Conservation (phyloP, 192 early-diverging fungal genomes). For the Diversispora epigaea region DNA sequence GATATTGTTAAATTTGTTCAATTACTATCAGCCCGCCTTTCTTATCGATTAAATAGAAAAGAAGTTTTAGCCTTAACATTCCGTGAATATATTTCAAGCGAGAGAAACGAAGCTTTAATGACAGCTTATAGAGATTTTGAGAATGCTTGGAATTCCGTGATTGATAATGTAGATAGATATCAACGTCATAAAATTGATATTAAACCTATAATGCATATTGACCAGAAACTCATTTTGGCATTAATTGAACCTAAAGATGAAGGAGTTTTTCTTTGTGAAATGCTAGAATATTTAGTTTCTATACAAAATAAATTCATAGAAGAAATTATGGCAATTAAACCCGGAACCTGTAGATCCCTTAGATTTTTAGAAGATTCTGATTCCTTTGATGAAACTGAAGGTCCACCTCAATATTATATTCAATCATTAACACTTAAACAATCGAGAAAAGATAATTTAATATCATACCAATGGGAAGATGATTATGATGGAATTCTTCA, state of each 20-base stretch:
- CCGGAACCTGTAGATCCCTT: conserved; percentile 14
- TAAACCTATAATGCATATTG: too few relatives aligned
- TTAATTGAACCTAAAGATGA: conserved; percentile 7
- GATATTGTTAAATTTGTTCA: too few relatives aligned
- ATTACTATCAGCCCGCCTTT: too few relatives aligned
- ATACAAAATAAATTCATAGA: conserved; percentile 24
- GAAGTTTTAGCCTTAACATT: too few relatives aligned
- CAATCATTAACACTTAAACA: too few relatives aligned
- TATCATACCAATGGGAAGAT: conserved; percentile 25
- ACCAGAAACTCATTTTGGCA: too few relatives aligned
- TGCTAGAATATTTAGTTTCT: conserved; percentile 12
- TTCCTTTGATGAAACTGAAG: too few relatives aligned
- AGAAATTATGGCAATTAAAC: not conserved
- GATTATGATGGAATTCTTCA: not conserved
- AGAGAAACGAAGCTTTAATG: not conserved
- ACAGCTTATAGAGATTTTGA: conserved; percentile 4
- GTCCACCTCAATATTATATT: too few relatives aligned
- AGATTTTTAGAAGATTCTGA: too few relatives aligned
- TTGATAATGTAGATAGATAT: not conserved
- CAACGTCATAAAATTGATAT: not conserved
- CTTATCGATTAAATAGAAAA: too few relatives aligned
- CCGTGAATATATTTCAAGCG: conserved; percentile 22
- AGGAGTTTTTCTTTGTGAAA: conserved; percentile 4
- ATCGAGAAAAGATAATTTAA: not conserved
- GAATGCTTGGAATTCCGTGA: conserved; percentile 29